A percentile compares a stretch with the other conserved stretches of the same genome.
Evolutionary conservation across 441 rosid genomes (phyloP).

Genomic region (Syzygium malaccense): DNA sequence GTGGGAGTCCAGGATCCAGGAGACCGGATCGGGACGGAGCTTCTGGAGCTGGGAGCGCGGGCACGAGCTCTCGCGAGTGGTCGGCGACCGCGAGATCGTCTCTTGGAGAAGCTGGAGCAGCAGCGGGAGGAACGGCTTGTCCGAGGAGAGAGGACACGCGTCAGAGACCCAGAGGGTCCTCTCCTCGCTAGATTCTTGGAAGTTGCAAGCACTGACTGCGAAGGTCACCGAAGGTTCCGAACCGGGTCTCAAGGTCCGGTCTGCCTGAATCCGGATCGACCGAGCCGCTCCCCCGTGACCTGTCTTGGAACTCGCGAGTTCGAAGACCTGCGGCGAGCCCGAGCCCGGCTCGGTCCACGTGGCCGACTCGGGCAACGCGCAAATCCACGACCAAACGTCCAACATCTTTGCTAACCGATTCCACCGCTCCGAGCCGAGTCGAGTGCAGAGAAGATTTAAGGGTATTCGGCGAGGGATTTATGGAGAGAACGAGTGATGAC

Average conservation of each 20-base stretch:
- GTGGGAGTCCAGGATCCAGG: constrained; percentile 84
- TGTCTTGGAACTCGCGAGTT: constrained; percentile 31
- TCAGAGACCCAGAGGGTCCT: constrained; percentile 66
- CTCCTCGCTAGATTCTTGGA: constrained; percentile 11
- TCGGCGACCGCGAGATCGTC: constrained; percentile 51
- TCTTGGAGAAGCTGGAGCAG: constrained; percentile 73
- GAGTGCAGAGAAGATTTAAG: neutral
- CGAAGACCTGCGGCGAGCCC: constrained; percentile 18
- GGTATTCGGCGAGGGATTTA: constrained; percentile 14
- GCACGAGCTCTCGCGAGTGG: constrained; percentile 35
- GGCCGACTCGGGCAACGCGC: constrained; percentile 32
- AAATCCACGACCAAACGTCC: constrained; percentile 86
- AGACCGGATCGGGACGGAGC: constrained; percentile 59
- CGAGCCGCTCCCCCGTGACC: constrained; percentile 15
- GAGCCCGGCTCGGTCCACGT: constrained; percentile 31
- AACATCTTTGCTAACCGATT: constrained; percentile 8
- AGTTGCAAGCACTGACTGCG: constrained; percentile 36
- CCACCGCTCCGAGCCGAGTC: neutral
- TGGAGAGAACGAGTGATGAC: constrained; percentile 36
- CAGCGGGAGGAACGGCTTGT: constrained; percentile 69
- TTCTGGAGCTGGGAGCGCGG: constrained; percentile 51
- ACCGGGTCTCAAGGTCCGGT: constrained; percentile 23
- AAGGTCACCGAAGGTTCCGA: constrained; percentile 32
- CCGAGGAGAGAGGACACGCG: constrained; percentile 50
- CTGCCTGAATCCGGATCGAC: constrained; percentile 47